Evolutionary conservation across 2,329 filamentous ascomycete species (phyloP), one percentile per base, ranked within the genome.

Genomic region (Aspergillus thermomutatus): DNA sequence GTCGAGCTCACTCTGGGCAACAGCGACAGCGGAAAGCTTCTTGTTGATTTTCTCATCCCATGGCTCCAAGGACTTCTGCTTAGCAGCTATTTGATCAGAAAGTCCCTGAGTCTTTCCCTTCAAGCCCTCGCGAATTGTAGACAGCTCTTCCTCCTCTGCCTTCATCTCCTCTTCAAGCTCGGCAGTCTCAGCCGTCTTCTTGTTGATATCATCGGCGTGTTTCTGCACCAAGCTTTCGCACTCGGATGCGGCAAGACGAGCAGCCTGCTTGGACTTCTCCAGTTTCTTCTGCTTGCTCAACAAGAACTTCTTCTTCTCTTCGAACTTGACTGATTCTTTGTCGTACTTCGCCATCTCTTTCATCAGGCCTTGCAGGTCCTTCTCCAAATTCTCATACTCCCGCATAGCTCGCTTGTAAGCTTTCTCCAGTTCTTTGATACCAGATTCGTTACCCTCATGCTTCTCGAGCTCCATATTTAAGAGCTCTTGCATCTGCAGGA

Each of bases 41-140:
- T 96, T 89, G 73, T 94, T 97, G 77, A 99, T 93, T 76, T 94
- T 97, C 63, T 92, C 92, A 65, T 89, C 92, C 94, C 94, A 99
- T 0, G 94, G 94, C 75, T 97, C 93, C 10, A 99, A 81, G 1
- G 91, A 88, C 75, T 95, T 97, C 69, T 99, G 94, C 76, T 96
- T 97, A 4, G 82, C 83, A 0, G 92, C 87, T 64, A 99, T 97
- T 69, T 97, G 83, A 65, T 99, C 92, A 0, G 93, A 97, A 60
- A 97, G 89, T 6, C 86, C 89, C 71, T 97, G 92, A 0, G 94
- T 99, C 77, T 99, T 99, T 67, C 93, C 93, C 69, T 96, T 96
- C 7, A 99, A 80, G 59, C 84, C 86, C 23, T 96, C 91, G 55
- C 93, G 87, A 62, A 99, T 94, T n/a, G 78, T 82, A 28, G 86